A percentile compares a stretch with the other conserved stretches of the same genome.
Evolutionary conservation across 805 yeast species (phyloP).

Genomic region (Candida germanica): DNA sequence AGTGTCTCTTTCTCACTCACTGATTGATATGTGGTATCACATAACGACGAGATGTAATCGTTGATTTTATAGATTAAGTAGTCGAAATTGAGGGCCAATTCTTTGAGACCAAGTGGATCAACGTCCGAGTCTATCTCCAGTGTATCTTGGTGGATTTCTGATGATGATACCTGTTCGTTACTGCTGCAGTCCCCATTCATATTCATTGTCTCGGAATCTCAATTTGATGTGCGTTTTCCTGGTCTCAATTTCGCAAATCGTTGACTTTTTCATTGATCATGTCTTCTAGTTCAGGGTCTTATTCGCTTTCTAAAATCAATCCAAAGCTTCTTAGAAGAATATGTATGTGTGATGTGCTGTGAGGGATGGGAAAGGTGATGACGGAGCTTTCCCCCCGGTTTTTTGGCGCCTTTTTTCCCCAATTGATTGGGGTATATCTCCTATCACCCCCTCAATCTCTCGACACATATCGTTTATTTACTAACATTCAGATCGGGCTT

Average conservation of each 20-base stretch:
- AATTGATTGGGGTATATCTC: too few relatives aligned
- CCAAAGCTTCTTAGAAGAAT: conserved; percentile 46
- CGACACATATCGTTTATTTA: conserved; percentile 1
- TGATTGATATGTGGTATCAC: conserved; percentile 36
- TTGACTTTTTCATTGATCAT: background rate
- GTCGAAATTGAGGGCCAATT: conserved; percentile 60
- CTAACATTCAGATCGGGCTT: conserved; percentile 61
- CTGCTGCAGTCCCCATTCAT: too few relatives aligned
- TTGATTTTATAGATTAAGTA: conserved; percentile 60
- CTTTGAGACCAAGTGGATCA: conserved; percentile 63
- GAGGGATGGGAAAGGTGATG: too few relatives aligned
- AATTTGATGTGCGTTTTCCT: too few relatives aligned
- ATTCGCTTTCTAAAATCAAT: conserved; percentile 42
- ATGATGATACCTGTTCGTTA: too few relatives aligned
- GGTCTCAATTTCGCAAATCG: background rate
- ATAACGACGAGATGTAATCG: conserved; percentile 49
- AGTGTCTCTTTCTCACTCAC: conserved; percentile 30
- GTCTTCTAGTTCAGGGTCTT: conserved; percentile 20
- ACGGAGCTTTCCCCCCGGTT: background rate
- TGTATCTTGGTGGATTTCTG: too few relatives aligned
- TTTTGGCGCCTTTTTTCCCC: too few relatives aligned
- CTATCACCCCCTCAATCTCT: background rate
- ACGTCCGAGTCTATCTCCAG: conserved; percentile 17
- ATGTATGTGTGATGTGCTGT: conserved; percentile 37
- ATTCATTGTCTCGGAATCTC: too few relatives aligned